Evolutionary conservation across 192 early-diverging fungal species (phyloP).

Genomic region (Backusella luteola): DNA sequence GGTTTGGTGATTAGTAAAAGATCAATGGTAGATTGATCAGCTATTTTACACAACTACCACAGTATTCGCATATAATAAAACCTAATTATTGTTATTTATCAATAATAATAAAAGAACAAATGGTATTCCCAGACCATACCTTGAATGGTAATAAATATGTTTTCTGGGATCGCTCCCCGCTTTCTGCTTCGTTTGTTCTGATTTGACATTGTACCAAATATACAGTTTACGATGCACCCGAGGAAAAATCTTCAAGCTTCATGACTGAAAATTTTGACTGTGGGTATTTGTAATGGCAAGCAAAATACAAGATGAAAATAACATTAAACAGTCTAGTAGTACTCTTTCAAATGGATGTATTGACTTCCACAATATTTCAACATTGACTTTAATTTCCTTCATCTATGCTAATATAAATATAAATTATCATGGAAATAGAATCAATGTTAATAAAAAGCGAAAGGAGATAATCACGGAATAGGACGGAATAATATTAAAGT

Average conservation of each 20-base stretch:
- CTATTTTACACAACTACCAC: too few relatives aligned
- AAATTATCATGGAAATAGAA: not conserved
- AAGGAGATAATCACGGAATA: not conserved
- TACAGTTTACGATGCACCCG: not conserved
- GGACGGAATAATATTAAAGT: not conserved
- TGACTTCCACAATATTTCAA: too few relatives aligned
- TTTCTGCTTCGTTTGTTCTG: not conserved
- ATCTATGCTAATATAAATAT: too few relatives aligned
- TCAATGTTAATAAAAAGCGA: not conserved
- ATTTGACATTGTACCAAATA: not conserved
- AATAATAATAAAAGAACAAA: not conserved
- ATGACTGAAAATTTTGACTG: not conserved
- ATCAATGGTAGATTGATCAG: too few relatives aligned
- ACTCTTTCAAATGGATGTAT: too few relatives aligned
- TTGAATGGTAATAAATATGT: not conserved
- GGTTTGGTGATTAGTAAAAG: too few relatives aligned
- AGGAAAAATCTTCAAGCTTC: not conserved
- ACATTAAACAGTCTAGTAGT: not conserved
- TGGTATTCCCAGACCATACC: not conserved
- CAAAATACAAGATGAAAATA: not conserved
- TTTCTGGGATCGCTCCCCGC: not conserved
- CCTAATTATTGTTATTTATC: not conserved
- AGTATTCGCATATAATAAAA: too few relatives aligned
- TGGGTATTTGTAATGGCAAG: not conserved
- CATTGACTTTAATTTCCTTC: too few relatives aligned